Percentiles rank a stretch among this genome's conserved stretches.
These are phyloP conservation scores for Russula compacta DNA, from an alignment of 768 basidiomycete genomes.

Conservation along the genomic window DNA sequence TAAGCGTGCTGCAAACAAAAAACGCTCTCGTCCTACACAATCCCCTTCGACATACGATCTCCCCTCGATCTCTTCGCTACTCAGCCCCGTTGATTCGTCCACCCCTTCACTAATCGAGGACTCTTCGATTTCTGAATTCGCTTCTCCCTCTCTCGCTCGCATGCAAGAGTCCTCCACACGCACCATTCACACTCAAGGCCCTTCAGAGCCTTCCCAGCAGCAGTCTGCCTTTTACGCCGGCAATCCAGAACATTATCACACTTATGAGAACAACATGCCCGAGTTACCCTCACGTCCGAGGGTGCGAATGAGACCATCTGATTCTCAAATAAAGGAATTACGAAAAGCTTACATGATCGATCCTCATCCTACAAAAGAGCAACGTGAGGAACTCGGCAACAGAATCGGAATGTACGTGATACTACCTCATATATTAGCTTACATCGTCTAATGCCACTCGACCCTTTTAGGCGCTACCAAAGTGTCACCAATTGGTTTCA, in stretches of 20 bases:
- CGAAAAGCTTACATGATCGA: constrained; percentile 54
- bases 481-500: constrained; percentile 84
- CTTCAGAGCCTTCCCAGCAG: constrained; percentile 27
- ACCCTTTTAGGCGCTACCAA: constrained; percentile 56
- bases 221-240: constrained; percentile 36
- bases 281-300: constrained; percentile 42
- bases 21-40: constrained; percentile 34
- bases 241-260: constrained; percentile 41
- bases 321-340: constrained; percentile 61
- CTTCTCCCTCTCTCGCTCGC: constrained; percentile 23
- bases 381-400: constrained; percentile 53
- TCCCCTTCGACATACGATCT: constrained; percentile 22
- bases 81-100: constrained; percentile 32
- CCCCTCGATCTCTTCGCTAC: constrained; percentile 29
- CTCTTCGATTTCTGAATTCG: constrained; percentile 38
- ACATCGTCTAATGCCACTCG: constrained; percentile 13
- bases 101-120: constrained; percentile 35
- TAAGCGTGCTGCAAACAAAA: constrained; percentile 76
- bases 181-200: constrained; percentile 24
- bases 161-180: constrained; percentile 23
- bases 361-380: constrained; percentile 60
- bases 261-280: constrained; percentile 35
- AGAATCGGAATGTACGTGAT: constrained; percentile 65
- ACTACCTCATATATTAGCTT: not conserved
- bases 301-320: constrained; percentile 54